Percentiles rank a stretch among this genome's conserved stretches.
Conservation (phyloP, 192 early-diverging fungal genomes). For the Backusella luteola region DNA sequence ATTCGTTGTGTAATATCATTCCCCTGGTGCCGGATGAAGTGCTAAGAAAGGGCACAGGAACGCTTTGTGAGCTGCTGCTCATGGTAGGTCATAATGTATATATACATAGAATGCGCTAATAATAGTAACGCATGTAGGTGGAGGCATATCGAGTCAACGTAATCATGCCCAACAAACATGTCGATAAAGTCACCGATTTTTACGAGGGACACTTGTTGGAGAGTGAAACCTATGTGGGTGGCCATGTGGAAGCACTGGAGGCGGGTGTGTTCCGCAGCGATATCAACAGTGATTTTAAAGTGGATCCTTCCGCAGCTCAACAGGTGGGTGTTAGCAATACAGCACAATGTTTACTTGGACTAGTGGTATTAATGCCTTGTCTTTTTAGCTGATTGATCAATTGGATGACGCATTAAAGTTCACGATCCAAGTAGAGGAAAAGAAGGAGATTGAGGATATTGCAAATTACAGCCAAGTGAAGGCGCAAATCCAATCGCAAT, state of each 20-base stretch:
- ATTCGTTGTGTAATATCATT: conserved; percentile 99
- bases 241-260: conserved; percentile 98
- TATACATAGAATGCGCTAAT: background rate
- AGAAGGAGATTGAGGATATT: conserved; percentile 75
- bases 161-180: conserved; percentile 97
- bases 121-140: conserved; percentile 46
- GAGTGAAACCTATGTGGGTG: conserved; percentile 96
- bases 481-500: conserved; percentile 56
- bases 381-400: conserved; percentile 78
- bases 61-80: conserved; percentile 91
- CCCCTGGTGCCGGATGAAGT: conserved; percentile 98
- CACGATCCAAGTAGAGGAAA: conserved; percentile 83
- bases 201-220: conserved; percentile 90
- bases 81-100: conserved; percentile 65
- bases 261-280: conserved; percentile 97
- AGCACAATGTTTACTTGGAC: background rate
- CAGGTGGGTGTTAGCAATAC: conserved; percentile 37
- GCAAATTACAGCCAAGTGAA: conserved; percentile 87
- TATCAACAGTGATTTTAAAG: conserved; percentile 79
- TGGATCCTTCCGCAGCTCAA: conserved; percentile 76
- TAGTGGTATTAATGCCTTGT: background rate
- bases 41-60: conserved; percentile 92
- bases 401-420: conserved; percentile 89
- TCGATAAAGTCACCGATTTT: conserved; percentile 71
- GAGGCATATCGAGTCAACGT: conserved; percentile 86